Evolutionary conservation across 768 basidiomycete species (phyloP).

Genomic region (Lactarius vividus): DNA sequence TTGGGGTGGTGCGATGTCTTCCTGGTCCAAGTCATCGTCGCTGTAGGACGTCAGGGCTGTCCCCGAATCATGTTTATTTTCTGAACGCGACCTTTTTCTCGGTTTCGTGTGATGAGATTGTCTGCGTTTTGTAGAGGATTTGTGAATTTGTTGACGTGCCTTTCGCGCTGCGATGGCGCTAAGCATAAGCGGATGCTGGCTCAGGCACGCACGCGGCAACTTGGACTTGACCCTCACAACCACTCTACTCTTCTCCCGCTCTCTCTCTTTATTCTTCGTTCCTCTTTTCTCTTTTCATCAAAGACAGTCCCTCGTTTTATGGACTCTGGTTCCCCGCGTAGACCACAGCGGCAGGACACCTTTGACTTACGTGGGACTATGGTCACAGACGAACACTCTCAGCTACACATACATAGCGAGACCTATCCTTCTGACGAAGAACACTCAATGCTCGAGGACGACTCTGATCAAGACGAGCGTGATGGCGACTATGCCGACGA

Average conservation of each 20-base stretch:
- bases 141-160: slow-evolving; percentile 42
- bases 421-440: slow-evolving; percentile 63
- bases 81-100: slow-evolving; percentile 34
- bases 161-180: slow-evolving; percentile 74
- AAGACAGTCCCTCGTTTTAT: neutral
- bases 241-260: neutral
- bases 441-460: slow-evolving; percentile 83
- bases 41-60: neutral
- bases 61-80: slow-evolving; percentile 29
- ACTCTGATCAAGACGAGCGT: slow-evolving; percentile 70
- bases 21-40: slow-evolving; percentile 29
- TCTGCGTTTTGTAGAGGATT: slow-evolving; percentile 47
- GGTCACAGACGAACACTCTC: slow-evolving; percentile 47
- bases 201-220: neutral
- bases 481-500: slow-evolving; percentile 70
- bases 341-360: slow-evolving; percentile 50
- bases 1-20: neutral
- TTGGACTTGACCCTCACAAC: slow-evolving; percentile 4
- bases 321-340: slow-evolving; percentile 15
- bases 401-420: slow-evolving; percentile 50
- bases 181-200: slow-evolving; percentile 44
- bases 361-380: slow-evolving; percentile 72
- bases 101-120: slow-evolving; percentile 29
- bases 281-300: neutral
- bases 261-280: slow-evolving; percentile 8